phyloP scores from a whole-genome alignment of 805 yeast species.

The Candida ponderosae region DNA sequence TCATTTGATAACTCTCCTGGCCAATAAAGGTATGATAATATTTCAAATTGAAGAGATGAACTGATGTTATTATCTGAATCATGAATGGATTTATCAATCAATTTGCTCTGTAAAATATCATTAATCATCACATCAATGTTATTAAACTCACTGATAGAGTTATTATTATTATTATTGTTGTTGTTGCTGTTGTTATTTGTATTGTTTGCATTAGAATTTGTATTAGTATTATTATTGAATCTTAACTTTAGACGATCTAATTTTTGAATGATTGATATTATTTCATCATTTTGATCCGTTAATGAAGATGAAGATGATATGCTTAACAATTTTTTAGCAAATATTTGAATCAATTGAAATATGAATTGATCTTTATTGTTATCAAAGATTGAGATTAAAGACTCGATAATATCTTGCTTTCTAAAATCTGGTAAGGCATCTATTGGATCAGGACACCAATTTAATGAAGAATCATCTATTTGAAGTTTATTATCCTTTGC shows the following conservation, averaged over 20 bases:
- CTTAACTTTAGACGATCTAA: conserved; percentile 50
- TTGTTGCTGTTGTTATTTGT: too few species aligned
- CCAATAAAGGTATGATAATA: conserved; percentile 82
- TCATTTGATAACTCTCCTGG: conserved; percentile 29
- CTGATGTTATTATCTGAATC: conserved; percentile 10
- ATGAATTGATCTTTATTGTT: conserved; percentile 53
- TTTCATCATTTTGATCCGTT: conserved; percentile 31
- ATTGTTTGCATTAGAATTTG: too few species aligned
- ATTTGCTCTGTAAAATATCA: conserved; percentile 55
- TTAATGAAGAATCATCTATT: conserved; percentile 19
- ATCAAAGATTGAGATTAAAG: conserved; percentile 66
- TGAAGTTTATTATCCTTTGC: conserved; percentile 15
- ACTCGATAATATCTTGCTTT: conserved; percentile 62
- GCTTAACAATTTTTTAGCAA: conserved; percentile 48
- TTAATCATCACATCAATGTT: conserved; percentile 78
- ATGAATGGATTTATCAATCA: conserved; percentile 33
- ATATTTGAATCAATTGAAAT: conserved; percentile 52
- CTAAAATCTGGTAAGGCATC: conserved; percentile 86
- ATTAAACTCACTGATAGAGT: conserved; percentile 38
- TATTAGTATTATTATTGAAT: conserved; percentile 41
- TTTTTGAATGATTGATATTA: conserved; percentile 22
- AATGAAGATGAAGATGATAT: conserved; percentile 15
- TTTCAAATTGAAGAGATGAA: conserved; percentile 40
- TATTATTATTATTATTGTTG: too few species aligned
- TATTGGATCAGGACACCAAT: conserved; percentile 82